Conservation (phyloP, 352 stramenopile species). For the Phytophthora brassicae region DNA sequence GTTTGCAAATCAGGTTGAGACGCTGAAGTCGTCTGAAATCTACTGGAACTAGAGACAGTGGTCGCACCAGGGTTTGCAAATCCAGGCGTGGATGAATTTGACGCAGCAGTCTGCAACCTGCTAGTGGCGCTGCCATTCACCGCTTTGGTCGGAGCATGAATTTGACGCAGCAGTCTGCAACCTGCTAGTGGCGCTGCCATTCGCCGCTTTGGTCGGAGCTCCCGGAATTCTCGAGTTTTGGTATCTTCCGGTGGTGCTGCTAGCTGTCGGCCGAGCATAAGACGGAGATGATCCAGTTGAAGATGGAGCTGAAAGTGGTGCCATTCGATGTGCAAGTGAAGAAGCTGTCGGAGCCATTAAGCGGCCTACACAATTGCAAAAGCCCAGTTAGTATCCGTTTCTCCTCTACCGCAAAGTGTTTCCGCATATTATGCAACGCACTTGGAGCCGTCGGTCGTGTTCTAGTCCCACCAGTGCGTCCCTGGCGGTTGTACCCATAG, state of each 20-base stretch:
- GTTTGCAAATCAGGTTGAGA: constrained; percentile 15
- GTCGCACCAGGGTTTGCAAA: constrained; percentile 11
- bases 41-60: constrained; percentile 16
- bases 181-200: constrained; percentile 17
- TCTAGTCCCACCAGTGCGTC: too few species aligned
- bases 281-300: constrained; percentile 19
- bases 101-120: constrained; percentile 23
- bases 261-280: constrained; percentile 31
- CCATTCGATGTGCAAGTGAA: constrained; percentile 30
- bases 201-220: constrained; percentile 28
- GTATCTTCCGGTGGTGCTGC: constrained; percentile 29
- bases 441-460: constrained; percentile 18
- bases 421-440: constrained; percentile 23
- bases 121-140: constrained; percentile 15
- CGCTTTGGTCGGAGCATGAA: constrained; percentile 28
- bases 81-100: constrained; percentile 14
- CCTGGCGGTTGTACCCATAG: constrained; percentile 12
- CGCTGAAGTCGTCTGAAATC: constrained; percentile 14
- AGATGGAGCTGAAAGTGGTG: constrained; percentile 4
- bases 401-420: constrained; percentile 3
- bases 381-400: constrained; percentile 14
- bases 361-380: constrained; percentile 13
- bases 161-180: constrained; percentile 21
- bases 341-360: constrained; percentile 34
- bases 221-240: constrained; percentile 25